Percentiles rank a stretch among this genome's conserved stretches.
Evolutionary conservation across 202 grass and related monocot species (phyloP).

Genomic region (Brachypodium distachyon): DNA sequence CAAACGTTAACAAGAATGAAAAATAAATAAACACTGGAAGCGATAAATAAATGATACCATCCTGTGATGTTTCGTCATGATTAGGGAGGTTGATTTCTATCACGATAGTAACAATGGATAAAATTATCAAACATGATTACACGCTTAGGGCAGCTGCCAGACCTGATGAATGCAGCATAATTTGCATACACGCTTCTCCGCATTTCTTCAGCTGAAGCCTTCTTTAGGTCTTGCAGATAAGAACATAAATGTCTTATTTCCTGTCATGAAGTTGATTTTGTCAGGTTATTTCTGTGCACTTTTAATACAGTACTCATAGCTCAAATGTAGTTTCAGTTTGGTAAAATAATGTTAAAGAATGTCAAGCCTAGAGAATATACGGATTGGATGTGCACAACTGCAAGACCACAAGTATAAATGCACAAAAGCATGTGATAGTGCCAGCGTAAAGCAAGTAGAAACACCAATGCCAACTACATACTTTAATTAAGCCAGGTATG

Average conservation of each 20-base stretch:
- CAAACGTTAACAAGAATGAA: background rate
- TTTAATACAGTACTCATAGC: background rate
- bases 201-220: constrained; percentile 99
- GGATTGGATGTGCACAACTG: background rate
- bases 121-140: background rate
- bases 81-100: background rate
- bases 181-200: constrained; percentile 96
- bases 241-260: constrained; percentile 90
- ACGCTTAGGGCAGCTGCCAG: background rate
- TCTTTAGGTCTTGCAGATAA: constrained; percentile 97
- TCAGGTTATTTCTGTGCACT: constrained; percentile 24
- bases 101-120: background rate
- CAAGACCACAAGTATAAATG: background rate
- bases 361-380: background rate
- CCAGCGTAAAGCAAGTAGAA: background rate
- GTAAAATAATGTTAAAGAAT: background rate
- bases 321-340: background rate
- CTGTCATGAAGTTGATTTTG: constrained; percentile 39
- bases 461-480: background rate
- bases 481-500: background rate
- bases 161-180: constrained; percentile 98
- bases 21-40: background rate
- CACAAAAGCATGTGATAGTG: background rate
- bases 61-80: background rate
- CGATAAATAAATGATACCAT: background rate